phyloP scores from a whole-genome alignment of 75 land plant species.

The Azolla pinnata region DNA sequence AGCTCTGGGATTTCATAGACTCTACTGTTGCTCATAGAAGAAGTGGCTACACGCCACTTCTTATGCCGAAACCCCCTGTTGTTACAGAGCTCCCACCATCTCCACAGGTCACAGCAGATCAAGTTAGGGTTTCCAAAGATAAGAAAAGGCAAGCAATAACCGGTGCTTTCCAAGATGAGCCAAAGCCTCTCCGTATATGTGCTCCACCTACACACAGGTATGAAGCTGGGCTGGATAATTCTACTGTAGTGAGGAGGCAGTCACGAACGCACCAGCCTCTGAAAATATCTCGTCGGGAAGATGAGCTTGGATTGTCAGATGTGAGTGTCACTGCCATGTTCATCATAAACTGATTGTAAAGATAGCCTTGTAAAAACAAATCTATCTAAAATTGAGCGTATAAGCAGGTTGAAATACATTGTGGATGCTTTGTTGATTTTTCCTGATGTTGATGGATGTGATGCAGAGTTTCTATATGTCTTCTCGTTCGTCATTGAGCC shows the following conservation, averaged over 20 bases:
- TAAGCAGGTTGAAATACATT: no score
- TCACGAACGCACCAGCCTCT: slow-evolving; percentile 3
- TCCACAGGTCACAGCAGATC: slow-evolving; percentile 3
- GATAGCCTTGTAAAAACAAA: no score
- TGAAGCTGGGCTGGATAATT: no score
- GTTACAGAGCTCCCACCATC: slow-evolving; percentile 12
- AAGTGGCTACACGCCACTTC: neutral
- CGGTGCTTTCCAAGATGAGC: no score
- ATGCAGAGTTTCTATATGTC: neutral
- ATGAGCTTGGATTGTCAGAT: neutral
- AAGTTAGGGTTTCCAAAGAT: neutral
- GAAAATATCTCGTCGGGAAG: neutral
- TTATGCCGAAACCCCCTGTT: neutral
- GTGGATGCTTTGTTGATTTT: no score
- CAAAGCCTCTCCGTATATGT: no score
- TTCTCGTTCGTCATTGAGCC: neutral
- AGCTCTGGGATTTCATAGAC: slow-evolving; percentile 19
- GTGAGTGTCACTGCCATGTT: no score
- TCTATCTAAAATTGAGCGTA: no score
- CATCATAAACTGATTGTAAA: no score
- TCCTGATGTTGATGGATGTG: neutral
- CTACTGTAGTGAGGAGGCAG: neutral
- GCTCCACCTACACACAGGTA: no score
- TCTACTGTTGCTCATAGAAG: slow-evolving; percentile 8
- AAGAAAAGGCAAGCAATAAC: neutral